phyloP scores from a whole-genome alignment of 768 basidiomycete genomes.

The Russula foetens region DNA sequence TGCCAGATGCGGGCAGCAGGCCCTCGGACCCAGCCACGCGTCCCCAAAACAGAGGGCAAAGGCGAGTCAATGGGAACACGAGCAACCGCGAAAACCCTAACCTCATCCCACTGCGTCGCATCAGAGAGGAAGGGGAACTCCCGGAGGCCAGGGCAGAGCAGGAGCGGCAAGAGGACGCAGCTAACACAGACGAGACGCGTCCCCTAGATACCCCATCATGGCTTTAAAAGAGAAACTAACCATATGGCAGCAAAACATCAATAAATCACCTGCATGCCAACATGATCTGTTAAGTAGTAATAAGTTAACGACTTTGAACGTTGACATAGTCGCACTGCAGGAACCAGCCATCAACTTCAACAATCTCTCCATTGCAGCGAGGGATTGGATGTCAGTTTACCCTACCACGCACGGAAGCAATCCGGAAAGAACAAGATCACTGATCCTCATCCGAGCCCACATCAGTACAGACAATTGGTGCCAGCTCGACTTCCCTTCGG shows the following conservation, averaged over 20 bases:
- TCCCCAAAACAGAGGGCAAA: too few species aligned
- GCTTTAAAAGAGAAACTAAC: background rate
- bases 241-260: background rate
- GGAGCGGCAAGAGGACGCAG: too few species aligned
- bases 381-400: background rate
- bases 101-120: too few species aligned
- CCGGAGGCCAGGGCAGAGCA: too few species aligned
- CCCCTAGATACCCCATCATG: background rate
- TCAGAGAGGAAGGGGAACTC: too few species aligned
- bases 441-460: background rate
- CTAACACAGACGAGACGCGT: background rate
- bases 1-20: background rate
- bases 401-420: background rate
- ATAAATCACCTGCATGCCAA: background rate
- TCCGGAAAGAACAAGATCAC: background rate
- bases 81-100: too few species aligned
- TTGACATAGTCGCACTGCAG: background rate
- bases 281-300: background rate
- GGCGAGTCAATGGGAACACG: too few species aligned
- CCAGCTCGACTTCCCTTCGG: background rate
- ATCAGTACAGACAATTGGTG: background rate
- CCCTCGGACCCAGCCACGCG: too few species aligned
- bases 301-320: fast-evolving
- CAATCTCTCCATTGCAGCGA: background rate
- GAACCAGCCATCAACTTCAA: background rate